A percentile compares a stretch with the other conserved stretches of the same genome.
Conservation (phyloP, 345 rosid species). For the Melaleuca alternifolia region DNA sequence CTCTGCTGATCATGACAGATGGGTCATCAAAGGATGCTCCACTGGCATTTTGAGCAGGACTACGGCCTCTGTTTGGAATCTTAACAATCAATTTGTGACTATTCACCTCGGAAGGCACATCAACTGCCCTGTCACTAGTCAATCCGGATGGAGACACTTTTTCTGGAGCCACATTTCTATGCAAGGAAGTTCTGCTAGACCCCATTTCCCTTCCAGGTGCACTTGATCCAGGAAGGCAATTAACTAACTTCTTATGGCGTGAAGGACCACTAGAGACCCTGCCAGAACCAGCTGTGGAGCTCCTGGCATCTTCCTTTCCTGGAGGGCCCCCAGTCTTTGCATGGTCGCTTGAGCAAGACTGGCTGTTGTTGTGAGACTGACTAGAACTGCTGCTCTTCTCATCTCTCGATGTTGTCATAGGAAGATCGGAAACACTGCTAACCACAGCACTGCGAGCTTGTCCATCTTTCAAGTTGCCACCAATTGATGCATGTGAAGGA, state of each 20-base stretch:
- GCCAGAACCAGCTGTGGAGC: constrained; percentile 50
- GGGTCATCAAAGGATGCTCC: constrained; percentile 67
- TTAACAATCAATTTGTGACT: constrained; percentile 64
- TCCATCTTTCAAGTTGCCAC: constrained; percentile 40
- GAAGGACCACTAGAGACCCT: constrained; percentile 38
- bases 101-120: constrained; percentile 45
- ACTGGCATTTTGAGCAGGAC: constrained; percentile 59
- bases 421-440: constrained; percentile 27
- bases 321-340: constrained; percentile 40
- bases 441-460: constrained; percentile 25
- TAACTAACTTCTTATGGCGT: constrained; percentile 42
- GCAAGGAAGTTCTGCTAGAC: constrained; percentile 41
- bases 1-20: constrained; percentile 37
- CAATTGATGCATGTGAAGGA: constrained; percentile 32
- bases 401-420: constrained; percentile 33
- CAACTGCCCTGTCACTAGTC: constrained; percentile 41
- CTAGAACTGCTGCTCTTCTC: constrained; percentile 82
- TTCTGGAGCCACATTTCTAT: constrained; percentile 39
- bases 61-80: constrained; percentile 60
- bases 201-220: constrained; percentile 38
- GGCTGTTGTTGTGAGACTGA: constrained; percentile 76
- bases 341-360: constrained; percentile 60
- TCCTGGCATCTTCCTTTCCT: constrained; percentile 56
- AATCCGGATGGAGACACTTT: constrained; percentile 37
- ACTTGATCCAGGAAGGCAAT: constrained; percentile 36